Percentiles rank a stretch among this genome's conserved stretches.
These are phyloP conservation scores for Penicillium atrosanguineum DNA, from an alignment of 495 filamentous ascomycete species.

Conservation along the genomic window DNA sequence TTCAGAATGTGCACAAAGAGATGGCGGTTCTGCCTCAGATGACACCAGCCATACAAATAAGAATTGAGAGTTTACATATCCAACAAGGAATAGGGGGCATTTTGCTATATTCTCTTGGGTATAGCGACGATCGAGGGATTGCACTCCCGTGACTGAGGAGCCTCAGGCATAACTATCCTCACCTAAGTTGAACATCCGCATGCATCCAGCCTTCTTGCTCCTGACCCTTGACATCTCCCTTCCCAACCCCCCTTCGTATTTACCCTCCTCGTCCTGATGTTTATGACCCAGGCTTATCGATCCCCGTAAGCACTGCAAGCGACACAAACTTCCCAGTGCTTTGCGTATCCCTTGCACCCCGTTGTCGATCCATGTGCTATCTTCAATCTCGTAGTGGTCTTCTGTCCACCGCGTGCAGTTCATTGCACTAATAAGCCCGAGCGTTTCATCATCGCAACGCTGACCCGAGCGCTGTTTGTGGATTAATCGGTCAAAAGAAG, in stretches of 20 bases:
- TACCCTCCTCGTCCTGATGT: slow-evolving; percentile 1
- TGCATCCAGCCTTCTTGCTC: slow-evolving; percentile 12
- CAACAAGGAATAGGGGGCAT: not conserved
- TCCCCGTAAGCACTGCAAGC: slow-evolving; percentile 1
- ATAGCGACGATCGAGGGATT: not conserved
- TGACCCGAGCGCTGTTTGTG: not conserved
- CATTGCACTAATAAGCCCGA: slow-evolving; percentile 1
- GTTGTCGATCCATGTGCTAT: slow-evolving; percentile 8
- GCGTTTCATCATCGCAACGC: slow-evolving; percentile 1
- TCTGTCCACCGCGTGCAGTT: slow-evolving; percentile 3
- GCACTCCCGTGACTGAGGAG: slow-evolving; percentile 8
- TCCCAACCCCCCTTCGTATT: not conserved
- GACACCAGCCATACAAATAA: not conserved
- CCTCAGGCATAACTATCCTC: slow-evolving; percentile 2
- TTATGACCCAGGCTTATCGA: slow-evolving; percentile 8
- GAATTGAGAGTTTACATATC: not conserved
- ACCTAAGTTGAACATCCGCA: slow-evolving; percentile 2
- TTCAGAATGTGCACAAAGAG: not conserved
- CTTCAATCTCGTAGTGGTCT: slow-evolving; percentile 8
- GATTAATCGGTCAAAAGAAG: not conserved
- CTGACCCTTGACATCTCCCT: slow-evolving; percentile 3
- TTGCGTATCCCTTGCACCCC: slow-evolving; percentile 3
- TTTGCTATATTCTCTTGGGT: not conserved
- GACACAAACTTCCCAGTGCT: not conserved
- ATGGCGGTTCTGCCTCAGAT: not conserved